These are phyloP conservation scores for Talinum fruticosum DNA, from an alignment of 148 eudicot genomes.

Conservation along the genomic window DNA sequence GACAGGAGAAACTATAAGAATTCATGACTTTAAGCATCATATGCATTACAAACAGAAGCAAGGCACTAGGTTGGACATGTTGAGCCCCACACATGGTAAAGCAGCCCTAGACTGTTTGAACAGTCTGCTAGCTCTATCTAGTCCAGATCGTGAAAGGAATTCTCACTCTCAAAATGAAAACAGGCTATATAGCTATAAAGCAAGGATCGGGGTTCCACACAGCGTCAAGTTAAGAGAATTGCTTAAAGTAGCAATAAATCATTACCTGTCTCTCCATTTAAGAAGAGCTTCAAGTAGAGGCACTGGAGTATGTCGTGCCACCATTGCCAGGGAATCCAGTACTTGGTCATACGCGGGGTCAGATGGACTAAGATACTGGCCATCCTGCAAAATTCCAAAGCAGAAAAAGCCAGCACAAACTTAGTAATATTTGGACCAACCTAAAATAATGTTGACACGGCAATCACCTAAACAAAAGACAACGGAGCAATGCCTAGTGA, in stretches of 20 bases:
- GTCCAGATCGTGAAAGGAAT: background rate
- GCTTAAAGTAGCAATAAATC: background rate
- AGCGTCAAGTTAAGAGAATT: background rate
- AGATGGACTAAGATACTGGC: slow-evolving; percentile 96
- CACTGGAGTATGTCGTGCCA: slow-evolving; percentile 97
- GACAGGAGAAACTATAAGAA: background rate
- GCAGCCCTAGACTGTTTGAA: background rate
- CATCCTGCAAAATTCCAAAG: slow-evolving; percentile 60
- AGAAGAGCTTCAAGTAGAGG: slow-evolving; percentile 96
- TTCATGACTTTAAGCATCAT: background rate
- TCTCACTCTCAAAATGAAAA: background rate
- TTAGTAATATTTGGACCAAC: background rate
- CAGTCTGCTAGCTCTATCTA: background rate
- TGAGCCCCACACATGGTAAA: background rate
- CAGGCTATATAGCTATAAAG: background rate
- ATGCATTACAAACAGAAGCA: background rate
- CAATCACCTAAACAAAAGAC: background rate
- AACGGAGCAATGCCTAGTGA: too few relatives aligned
- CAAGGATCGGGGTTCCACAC: background rate
- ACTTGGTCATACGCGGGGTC: slow-evolving; percentile 99
- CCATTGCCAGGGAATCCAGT: slow-evolving; percentile 97
- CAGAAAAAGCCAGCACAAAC: slow-evolving; percentile 12
- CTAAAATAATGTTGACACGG: background rate
- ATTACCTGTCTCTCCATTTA: slow-evolving; percentile 92
- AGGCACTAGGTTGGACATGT: background rate